Evolutionary conservation across 306 rosid genomes (phyloP).

Genomic region (Morella rubra): DNA sequence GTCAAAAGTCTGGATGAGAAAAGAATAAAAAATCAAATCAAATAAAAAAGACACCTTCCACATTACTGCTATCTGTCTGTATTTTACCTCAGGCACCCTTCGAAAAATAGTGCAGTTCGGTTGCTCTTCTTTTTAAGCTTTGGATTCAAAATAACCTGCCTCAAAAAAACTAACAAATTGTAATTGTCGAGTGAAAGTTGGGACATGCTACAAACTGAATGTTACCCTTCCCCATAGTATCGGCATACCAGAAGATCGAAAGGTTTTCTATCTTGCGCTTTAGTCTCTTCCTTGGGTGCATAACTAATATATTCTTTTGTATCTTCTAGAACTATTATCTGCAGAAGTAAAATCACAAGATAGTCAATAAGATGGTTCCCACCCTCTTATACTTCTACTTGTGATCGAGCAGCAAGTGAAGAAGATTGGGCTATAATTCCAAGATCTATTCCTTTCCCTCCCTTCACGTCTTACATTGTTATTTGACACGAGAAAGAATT

Average conservation of each 20-base stretch:
- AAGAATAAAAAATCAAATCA: not conserved
- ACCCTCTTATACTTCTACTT: not conserved
- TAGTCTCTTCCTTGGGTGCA: constrained; percentile 63
- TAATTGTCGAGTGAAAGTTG: constrained; percentile 27
- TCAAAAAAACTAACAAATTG: constrained; percentile 52
- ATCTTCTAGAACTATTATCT: constrained; percentile 94
- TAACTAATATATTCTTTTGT: constrained; percentile 73
- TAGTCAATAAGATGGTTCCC: not conserved
- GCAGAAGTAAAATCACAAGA: constrained; percentile 27
- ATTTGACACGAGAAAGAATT: not conserved
- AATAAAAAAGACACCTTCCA: not conserved
- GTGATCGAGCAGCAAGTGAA: not conserved
- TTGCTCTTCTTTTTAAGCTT: constrained; percentile 73
- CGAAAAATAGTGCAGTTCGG: constrained; percentile 76
- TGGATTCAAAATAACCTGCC: constrained; percentile 81
- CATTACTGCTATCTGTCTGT: not conserved
- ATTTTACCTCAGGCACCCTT: constrained; percentile 91
- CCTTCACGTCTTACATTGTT: not conserved
- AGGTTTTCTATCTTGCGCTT: constrained; percentile 82
- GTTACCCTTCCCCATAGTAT: constrained; percentile 7
- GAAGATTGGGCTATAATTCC: not conserved
- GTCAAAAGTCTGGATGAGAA: not conserved
- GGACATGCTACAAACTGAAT: constrained; percentile 15
- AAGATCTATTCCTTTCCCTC: not conserved
- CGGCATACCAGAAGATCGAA: constrained; percentile 90